Evolutionary conservation across 768 basidiomycete genomes (phyloP).

Genomic region (Hypsizygus marmoreus): DNA sequence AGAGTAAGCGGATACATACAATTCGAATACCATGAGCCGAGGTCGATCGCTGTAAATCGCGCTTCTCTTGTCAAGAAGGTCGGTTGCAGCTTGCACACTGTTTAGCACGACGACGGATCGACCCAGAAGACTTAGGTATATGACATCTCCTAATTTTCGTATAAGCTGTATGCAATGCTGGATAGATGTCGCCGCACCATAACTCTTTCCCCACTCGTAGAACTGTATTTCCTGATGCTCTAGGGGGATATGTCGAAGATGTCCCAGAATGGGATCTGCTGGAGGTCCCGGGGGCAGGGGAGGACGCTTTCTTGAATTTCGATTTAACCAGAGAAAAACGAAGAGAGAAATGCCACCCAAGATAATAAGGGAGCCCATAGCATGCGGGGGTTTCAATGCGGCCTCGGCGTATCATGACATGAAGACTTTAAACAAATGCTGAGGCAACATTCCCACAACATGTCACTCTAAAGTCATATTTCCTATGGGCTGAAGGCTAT

Average conservation of each 20-base stretch:
- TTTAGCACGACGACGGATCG: constrained; percentile 5
- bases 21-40: constrained; percentile 15
- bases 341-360: not conserved
- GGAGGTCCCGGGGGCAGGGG: constrained; percentile 25
- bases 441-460: no score
- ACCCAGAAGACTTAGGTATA: not conserved
- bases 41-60: constrained; percentile 24
- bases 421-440: no score
- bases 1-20: constrained; percentile 10
- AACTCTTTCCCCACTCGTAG: constrained; percentile 20
- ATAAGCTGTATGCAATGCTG: not conserved
- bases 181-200: constrained; percentile 11
- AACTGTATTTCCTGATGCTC: constrained; percentile 14
- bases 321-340: not conserved
- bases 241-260: constrained; percentile 21
- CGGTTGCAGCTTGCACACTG: no score
- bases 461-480: no score
- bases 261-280: constrained; percentile 22
- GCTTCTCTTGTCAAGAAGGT: constrained; percentile 31
- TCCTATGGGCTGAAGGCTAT: no score
- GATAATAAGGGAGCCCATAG: not conserved
- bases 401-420: no score
- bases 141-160: constrained; percentile 1
- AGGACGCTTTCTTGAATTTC: not conserved
- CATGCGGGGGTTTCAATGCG: not conserved